Base-by-base conservation (phyloP, 2,329 filamentous ascomycete species). In the Claviceps maximensis region DNA sequence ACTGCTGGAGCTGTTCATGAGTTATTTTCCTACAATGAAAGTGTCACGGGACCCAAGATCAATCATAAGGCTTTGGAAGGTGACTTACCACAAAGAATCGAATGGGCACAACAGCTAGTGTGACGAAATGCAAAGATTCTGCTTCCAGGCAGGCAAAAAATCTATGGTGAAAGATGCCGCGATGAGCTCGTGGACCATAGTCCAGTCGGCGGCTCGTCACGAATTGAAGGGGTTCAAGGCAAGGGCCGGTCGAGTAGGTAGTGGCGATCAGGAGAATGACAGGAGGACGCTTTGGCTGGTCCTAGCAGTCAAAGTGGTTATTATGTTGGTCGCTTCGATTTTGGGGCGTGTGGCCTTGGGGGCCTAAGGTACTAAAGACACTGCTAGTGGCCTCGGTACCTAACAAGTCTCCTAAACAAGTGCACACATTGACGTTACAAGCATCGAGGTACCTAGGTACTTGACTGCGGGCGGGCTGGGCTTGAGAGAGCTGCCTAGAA, bases 131-230 rank as follows among this genome's bases (percentile, higher is more conserved):
- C 57, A 64, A 54, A 57, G 57, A 63, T 61, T 67, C 67, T 69
- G 67, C 67, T 65, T 68, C 67, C 65, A 67, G 67, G 67, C 67
- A 69, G 65, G 62, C 62, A 65, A 59, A 8, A 23, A 33, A 19
- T 48, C 38, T 36, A 40, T 47, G 27, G n/a, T 42, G 25, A 42
- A 48, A 52, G 47, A 23, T 47, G 45, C 19, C 45, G 36, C 45
- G 45, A 48, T 47, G 29, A 29, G 50, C 31, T 47, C 42, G 33
- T 51, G 50, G 31, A 51, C 42, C 41, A 40, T 27, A 38, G 42
- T 51, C 44, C 42, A 38, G 50, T 46, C 50, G 29, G 42, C 42
- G 27, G 38, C 49, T 51, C 36, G 44, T 38, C 31, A 44, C 40
- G 50, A 47, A 51, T 13, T 51, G 29, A 40, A 51, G 33, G 21